Percentiles rank a stretch among this genome's conserved stretches.
phyloP scores from a whole-genome alignment of 768 basidiomycete species.

The Melanogaster broomeanus region DNA sequence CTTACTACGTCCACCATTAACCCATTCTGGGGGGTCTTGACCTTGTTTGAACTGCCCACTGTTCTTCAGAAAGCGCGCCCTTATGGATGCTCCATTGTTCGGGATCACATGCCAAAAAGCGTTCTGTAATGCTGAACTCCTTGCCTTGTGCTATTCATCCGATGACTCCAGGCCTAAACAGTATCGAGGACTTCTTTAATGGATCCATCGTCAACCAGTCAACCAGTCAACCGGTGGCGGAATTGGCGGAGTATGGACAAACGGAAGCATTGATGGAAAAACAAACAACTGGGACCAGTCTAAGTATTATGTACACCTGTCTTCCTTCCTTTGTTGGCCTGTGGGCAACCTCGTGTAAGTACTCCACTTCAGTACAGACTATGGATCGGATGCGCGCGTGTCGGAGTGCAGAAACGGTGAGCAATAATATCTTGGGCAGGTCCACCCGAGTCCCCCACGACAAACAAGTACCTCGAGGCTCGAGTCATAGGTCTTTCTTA shows the following conservation, averaged over 20 bases:
- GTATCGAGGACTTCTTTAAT: not conserved
- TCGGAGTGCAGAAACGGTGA: not conserved
- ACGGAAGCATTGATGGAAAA: no score
- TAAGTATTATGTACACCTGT: not conserved
- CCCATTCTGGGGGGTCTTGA: not conserved
- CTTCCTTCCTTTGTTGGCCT: not conserved
- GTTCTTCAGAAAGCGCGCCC: not conserved
- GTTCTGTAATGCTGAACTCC: conserved; percentile 1
- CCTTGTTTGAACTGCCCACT: not conserved
- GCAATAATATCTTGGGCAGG: not conserved
- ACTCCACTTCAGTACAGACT: not conserved
- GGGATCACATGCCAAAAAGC: conserved; percentile 3
- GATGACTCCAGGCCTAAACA: no score
- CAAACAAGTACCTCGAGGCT: no score
- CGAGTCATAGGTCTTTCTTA: no score
- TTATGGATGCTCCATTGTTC: conserved; percentile 3
- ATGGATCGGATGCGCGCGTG: not conserved
- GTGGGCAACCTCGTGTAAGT: not conserved
- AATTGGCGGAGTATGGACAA: no score
- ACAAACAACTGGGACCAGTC: no score
- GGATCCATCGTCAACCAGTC: not conserved
- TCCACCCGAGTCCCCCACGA: not conserved
- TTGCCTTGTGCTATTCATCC: not conserved
- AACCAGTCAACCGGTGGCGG: no score
- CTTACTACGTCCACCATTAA: not conserved